A percentile compares a stretch with the other conserved stretches of the same genome.
These are phyloP conservation scores for Dendrostoma leiphaemia DNA, from an alignment of 2,329 filamentous ascomycete species.

Conservation along the genomic window DNA sequence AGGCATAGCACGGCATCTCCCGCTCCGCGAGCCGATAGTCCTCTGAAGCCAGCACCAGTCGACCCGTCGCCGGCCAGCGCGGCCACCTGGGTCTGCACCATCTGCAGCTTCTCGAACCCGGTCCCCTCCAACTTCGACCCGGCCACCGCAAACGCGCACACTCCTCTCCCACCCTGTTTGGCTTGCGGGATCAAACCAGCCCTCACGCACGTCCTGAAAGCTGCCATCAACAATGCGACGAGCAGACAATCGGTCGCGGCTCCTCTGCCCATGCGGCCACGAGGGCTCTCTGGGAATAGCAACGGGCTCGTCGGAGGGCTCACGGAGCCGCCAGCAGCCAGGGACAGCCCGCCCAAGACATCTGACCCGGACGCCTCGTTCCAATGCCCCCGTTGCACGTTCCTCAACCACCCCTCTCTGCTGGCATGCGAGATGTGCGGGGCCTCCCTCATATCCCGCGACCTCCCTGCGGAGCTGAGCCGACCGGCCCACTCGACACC, in stretches of 20 bases:
- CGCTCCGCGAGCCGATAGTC: constrained; percentile 39
- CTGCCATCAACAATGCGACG: constrained; percentile 73
- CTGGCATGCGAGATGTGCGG: constrained; percentile 89
- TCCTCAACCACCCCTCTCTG: constrained; percentile 87
- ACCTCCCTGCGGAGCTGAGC: constrained; percentile 37
- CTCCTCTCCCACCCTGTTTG: constrained; percentile 79
- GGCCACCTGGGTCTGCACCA: constrained; percentile 92
- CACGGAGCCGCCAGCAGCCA: constrained; percentile 8
- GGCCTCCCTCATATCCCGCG: constrained; percentile 64
- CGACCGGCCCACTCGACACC: constrained; percentile 35
- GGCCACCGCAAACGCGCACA: constrained; percentile 73
- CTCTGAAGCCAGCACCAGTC: constrained; percentile 40
- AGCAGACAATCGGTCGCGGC: constrained; percentile 42
- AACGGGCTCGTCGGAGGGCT: constrained; percentile 18
- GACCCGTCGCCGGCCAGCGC: constrained; percentile 50
- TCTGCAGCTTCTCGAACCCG: constrained; percentile 92
- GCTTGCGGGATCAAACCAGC: constrained; percentile 93
- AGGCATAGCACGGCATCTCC: constrained; percentile 49
- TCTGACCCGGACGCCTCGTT: constrained; percentile 42
- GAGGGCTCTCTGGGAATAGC: constrained; percentile 11
- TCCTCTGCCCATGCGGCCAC: constrained; percentile 31
- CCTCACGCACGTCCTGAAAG: constrained; percentile 79
- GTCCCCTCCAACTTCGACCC: constrained; percentile 94
- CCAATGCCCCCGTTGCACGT: constrained; percentile 86
- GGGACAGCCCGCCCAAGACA: constrained; percentile 16